Base-by-base conservation (phyloP, 805 yeast genomes). In the Metschnikowia borealis region DNA sequence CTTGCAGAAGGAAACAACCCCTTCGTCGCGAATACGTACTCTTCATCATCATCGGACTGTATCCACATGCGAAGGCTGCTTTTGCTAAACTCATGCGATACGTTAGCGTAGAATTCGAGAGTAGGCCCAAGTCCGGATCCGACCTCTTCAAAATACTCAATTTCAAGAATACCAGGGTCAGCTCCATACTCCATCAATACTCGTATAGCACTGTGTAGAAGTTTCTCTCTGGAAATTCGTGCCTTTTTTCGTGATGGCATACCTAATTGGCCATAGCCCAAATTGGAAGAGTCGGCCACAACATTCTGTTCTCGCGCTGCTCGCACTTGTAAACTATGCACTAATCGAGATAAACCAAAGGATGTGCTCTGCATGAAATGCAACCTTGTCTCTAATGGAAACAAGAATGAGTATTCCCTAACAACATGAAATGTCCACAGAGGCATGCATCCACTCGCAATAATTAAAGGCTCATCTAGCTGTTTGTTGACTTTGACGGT, bases 41-140 rank as follows among this genome's bases (percentile, higher is more conserved):
- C 68, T 5, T 62, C 70, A 2, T 57, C 59, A n/a, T 47, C 56
- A 47, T 62, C 62, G 48, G 67, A 66, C 2, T 50, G 43, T 57
- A 95, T 77, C 98, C 98, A 92, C 71, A 94, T 71, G 7, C 67
- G 67, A 43, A 84, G 67, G 26, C 74, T 74, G 46, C 74, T 77
- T 55, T 71, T 75, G 1, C 85, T 71, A 63, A 92, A 89, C 54
- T 84, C 90, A 50, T 75, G 81, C 0, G 97, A 89, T 1, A 88
- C 89, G 14, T 77, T 72, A 0, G 97, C 83, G 62, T 89, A 92
- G 62, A 94, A 92, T 66, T 92, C 99, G 55, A 91, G 73, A 0
- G 99, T 92, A 3, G 99, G 99, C 0, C 99, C 99, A 41, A 90
- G 70, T 0, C 99, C 99, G 0, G 96, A 85, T n/a, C 98, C 99